Percentiles rank a stretch among this genome's conserved stretches.
Conservation (phyloP, 192 early-diverging fungal species). For the Backusella tarrabulga region DNA sequence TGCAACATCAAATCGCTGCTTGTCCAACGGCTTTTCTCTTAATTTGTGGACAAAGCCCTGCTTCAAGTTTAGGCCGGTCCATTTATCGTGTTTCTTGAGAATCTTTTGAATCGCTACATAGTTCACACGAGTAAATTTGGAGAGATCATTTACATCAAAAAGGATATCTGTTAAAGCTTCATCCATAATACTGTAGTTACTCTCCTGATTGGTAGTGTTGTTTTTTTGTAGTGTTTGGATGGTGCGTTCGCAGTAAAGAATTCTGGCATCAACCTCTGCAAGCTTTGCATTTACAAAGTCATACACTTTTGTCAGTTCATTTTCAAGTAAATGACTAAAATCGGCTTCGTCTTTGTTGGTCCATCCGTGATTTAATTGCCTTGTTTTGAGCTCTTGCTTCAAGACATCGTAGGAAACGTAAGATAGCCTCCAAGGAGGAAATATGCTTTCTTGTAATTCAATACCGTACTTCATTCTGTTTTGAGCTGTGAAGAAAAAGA, state of each 20-base stretch:
- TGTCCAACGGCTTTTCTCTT: constrained; percentile 68
- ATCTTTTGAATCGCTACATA: constrained; percentile 90
- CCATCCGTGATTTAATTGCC: constrained; percentile 56
- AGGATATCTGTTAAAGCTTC: constrained; percentile 62
- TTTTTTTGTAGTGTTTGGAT: constrained; percentile 35
- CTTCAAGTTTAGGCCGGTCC: constrained; percentile 24
- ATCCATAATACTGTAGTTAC: constrained; percentile 55
- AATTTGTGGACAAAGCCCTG: constrained; percentile 20
- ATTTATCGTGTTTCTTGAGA: constrained; percentile 95
- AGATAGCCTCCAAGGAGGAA: constrained; percentile 33
- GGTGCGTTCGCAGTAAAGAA: constrained; percentile 64
- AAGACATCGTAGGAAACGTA: constrained; percentile 34
- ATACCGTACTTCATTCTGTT: constrained; percentile 33
- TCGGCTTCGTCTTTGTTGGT: constrained; percentile 62
- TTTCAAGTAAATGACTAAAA: constrained; percentile 26
- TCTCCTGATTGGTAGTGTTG: constrained; percentile 46
- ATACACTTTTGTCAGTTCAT: constrained; percentile 53
- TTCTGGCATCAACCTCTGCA: constrained; percentile 70
- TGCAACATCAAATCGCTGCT: constrained; percentile 83
- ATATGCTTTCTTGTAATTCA: constrained; percentile 37
- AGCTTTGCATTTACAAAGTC: constrained; percentile 71
- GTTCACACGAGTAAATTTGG: constrained; percentile 78
- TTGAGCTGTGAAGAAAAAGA: not conserved
- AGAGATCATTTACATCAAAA: constrained; percentile 73
- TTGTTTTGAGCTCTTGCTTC: constrained; percentile 37